Evolutionary conservation across 148 eudicot genomes (phyloP).

Genomic region (Euryodendron excelsum): DNA sequence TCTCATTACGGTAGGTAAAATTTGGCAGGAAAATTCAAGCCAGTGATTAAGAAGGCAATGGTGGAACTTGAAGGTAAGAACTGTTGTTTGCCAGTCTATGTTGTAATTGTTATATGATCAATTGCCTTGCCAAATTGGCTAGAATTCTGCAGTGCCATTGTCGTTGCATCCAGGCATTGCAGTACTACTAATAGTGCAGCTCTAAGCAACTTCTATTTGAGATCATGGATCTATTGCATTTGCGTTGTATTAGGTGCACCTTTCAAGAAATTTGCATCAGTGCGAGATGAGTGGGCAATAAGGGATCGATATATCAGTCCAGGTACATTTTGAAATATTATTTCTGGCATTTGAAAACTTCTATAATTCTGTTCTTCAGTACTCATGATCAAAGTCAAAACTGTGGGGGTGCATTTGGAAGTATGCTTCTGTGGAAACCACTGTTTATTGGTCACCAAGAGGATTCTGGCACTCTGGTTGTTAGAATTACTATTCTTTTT

Average conservation of each 20-base stretch:
- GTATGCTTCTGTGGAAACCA: neutral
- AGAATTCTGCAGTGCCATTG: neutral
- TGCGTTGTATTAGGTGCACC: constrained; percentile 9
- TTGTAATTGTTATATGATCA: neutral
- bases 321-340: neutral
- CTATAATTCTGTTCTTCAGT: neutral
- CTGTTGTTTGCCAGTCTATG: neutral
- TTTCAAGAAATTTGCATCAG: constrained; percentile 12
- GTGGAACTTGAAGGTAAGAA: constrained; percentile 16
- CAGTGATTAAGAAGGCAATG: constrained; percentile 18
- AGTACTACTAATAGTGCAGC: neutral
- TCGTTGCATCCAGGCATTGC: neutral
- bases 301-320: constrained; percentile 14
- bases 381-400: neutral
- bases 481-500: neutral
- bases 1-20: neutral
- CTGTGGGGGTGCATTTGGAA: neutral
- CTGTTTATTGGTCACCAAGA: neutral
- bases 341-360: neutral
- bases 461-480: too few species aligned
- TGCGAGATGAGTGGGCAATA: constrained; percentile 16
- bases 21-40: constrained; percentile 15
- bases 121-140: neutral
- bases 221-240: neutral
- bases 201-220: neutral